These are phyloP conservation scores for Penicillium brasilianum DNA, from an alignment of 2,329 filamentous ascomycete genomes.

Conservation along the genomic window DNA sequence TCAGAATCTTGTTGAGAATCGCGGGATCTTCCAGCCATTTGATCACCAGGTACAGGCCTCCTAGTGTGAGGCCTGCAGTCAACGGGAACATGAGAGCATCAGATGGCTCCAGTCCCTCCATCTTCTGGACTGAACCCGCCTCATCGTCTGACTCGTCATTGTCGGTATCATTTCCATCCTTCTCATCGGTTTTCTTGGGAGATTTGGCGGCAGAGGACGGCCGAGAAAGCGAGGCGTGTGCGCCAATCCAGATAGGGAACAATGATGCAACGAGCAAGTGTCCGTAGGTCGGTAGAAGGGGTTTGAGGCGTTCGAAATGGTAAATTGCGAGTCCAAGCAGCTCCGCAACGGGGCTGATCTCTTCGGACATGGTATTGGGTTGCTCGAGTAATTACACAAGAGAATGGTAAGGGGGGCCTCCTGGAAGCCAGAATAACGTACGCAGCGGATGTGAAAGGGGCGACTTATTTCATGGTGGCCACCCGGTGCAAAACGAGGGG, in stretches of 20 bases:
- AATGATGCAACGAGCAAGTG: conserved; percentile 73
- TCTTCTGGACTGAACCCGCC: conserved; percentile 59
- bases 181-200: conserved; percentile 53
- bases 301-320: conserved; percentile 50
- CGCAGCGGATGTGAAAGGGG: conserved; percentile 1
- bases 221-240: conserved; percentile 82
- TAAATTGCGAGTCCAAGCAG: conserved; percentile 49
- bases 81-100: conserved; percentile 88
- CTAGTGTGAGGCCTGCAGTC: conserved; percentile 72
- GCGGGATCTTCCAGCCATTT: conserved; percentile 84
- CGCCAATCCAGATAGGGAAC: conserved; percentile 81
- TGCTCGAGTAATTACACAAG: background rate
- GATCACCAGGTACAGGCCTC: conserved; percentile 83
- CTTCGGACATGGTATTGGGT: conserved; percentile 35
- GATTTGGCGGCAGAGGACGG: conserved; percentile 77
- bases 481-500: background rate
- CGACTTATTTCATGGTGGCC: conserved; percentile 23
- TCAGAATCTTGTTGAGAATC: conserved; percentile 80
- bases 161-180: conserved; percentile 32
- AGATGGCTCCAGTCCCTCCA: conserved; percentile 72
- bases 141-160: conserved; percentile 57
- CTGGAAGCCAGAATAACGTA: background rate
- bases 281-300: conserved; percentile 60
- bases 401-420: background rate
- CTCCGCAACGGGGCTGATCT: conserved; percentile 43